Percentiles rank a stretch among this genome's conserved stretches.
Evolutionary conservation across 306 rosid species (phyloP).

Genomic region (Castanea sativa): DNA sequence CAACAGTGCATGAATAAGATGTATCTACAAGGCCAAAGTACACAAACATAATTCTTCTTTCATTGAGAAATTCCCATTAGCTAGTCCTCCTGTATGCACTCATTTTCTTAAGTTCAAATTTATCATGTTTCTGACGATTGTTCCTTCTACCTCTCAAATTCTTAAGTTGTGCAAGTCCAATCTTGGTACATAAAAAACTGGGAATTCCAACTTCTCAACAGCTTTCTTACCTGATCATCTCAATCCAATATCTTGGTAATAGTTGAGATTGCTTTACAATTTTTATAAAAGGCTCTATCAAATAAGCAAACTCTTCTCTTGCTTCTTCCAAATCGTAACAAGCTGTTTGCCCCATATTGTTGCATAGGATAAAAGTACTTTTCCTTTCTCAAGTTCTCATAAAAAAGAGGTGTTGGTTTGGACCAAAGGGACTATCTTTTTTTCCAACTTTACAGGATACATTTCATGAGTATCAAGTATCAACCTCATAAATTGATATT

Average conservation of each 20-base stretch:
- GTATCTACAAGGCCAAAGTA: too few relatives aligned
- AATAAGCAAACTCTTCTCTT: conserved; percentile 40
- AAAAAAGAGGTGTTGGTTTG: conserved; percentile 35
- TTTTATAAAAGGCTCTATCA: conserved; percentile 44
- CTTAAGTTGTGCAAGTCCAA: conserved; percentile 23
- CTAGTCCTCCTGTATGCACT: background rate
- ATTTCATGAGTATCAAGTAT: conserved; percentile 49
- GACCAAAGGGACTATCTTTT: conserved; percentile 53
- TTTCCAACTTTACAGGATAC: conserved; percentile 38
- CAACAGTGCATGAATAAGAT: too few relatives aligned
- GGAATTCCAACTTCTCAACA: conserved; percentile 31
- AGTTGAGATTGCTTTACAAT: conserved; percentile 36
- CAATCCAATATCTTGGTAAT: conserved; percentile 52
- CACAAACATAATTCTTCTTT: too few relatives aligned
- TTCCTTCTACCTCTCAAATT: background rate
- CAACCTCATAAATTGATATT: conserved; percentile 44
- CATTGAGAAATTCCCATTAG: too few relatives aligned
- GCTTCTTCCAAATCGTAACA: conserved; percentile 36
- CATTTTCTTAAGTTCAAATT: background rate
- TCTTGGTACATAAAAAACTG: conserved; percentile 31
- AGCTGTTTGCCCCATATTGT: conserved; percentile 5
- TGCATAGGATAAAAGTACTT: too few relatives aligned
- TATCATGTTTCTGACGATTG: too few relatives aligned
- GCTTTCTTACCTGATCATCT: conserved; percentile 26
- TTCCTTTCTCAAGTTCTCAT: background rate